Conservation (phyloP, 2,329 filamentous ascomycete genomes). For the Podosphaera fusca region DNA sequence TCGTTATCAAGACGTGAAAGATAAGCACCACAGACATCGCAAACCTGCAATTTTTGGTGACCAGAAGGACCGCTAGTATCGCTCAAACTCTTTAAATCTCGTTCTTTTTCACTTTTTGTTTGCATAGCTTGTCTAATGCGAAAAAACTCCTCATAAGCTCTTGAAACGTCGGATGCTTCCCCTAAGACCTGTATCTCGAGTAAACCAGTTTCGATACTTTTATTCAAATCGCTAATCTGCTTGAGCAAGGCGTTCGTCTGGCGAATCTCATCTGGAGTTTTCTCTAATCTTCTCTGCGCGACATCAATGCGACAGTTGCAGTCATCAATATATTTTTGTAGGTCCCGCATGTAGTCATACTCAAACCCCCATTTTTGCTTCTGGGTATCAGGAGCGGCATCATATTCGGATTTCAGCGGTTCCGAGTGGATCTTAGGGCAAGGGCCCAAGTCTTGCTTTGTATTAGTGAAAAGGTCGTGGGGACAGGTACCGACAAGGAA, state of each 20-base stretch:
- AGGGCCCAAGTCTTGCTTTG: conserved; percentile 83
- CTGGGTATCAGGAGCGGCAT: conserved; percentile 45
- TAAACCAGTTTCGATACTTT: conserved; percentile 59
- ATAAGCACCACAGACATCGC: conserved; percentile 94
- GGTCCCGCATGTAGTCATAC: conserved; percentile 87
- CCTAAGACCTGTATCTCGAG: conserved; percentile 71
- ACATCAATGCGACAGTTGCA: conserved; percentile 86
- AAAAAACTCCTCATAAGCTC: conserved; percentile 72
- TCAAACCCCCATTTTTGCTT: conserved; percentile 58
- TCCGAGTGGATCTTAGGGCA: conserved; percentile 81
- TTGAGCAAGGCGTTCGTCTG: conserved; percentile 84
- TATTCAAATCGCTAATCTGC: conserved; percentile 57
- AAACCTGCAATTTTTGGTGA: conserved; percentile 95
- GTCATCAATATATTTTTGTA: conserved; percentile 90
- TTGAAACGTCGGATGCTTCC: conserved; percentile 56
- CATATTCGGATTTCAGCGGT: conserved; percentile 71
- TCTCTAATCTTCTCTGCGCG: conserved; percentile 76
- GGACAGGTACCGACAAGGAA: conserved; percentile 87
- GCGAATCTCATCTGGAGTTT: conserved; percentile 90
- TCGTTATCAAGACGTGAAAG: conserved; percentile 85
- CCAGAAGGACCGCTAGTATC: conserved; percentile 84
- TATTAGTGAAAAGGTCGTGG: conserved; percentile 98
- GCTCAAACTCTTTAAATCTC: conserved; percentile 69
- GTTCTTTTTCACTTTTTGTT: conserved; percentile 62
- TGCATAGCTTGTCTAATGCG: conserved; percentile 60